Evolutionary conservation across 1,284 basidiomycete genomes (phyloP).

Genomic region (Cutaneotrichosporon daszewskae): DNA sequence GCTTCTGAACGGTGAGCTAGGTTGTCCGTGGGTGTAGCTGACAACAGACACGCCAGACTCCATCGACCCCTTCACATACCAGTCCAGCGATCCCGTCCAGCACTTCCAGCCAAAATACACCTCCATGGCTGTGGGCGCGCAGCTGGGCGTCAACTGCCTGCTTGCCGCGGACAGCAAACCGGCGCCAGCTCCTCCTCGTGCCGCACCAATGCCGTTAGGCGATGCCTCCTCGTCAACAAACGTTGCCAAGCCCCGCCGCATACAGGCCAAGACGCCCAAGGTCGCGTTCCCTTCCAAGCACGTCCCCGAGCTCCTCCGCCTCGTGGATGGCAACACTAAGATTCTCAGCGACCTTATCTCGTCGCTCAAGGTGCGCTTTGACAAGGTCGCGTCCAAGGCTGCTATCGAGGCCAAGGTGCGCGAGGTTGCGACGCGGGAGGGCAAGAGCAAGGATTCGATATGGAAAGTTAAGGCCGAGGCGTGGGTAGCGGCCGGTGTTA

Average conservation of each 20-base stretch:
- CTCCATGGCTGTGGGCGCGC: constrained; percentile 27
- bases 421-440: constrained; percentile 38
- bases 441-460: constrained; percentile 31
- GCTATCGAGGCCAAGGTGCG: constrained; percentile 44
- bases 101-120: constrained; percentile 28
- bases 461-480: constrained; percentile 41
- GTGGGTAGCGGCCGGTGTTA: constrained; percentile 7
- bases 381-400: constrained; percentile 39
- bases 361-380: constrained; percentile 33
- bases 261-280: constrained; percentile 19
- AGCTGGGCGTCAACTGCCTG: constrained; percentile 27
- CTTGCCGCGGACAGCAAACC: constrained; percentile 20
- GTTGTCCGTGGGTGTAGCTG: background rate
- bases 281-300: constrained; percentile 35
- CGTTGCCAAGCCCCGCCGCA: background rate
- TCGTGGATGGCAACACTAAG: constrained; percentile 38
- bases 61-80: constrained; percentile 44
- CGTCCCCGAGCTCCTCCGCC: constrained; percentile 32
- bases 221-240: constrained; percentile 15
- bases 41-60: constrained; percentile 36
- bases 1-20: constrained; percentile 40
- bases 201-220: constrained; percentile 12
- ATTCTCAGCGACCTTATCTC: constrained; percentile 33
- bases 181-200: constrained; percentile 1
- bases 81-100: constrained; percentile 24